Conservation (phyloP, 2,329 filamentous ascomycete species). For the Ceratocystis eucalypticola region DNA sequence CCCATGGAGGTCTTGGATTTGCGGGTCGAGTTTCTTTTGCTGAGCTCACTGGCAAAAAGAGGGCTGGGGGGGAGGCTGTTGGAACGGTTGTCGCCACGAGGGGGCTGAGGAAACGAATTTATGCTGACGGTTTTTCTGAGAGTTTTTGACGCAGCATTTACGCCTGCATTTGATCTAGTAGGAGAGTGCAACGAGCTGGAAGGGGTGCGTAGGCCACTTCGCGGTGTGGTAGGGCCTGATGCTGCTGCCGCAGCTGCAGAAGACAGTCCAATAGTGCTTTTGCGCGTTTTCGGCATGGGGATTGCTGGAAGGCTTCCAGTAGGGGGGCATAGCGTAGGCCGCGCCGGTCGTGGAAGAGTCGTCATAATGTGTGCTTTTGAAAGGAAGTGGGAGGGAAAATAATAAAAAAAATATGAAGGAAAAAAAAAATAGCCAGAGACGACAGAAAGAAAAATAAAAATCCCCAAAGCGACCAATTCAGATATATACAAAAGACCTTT, state of each 20-base stretch:
- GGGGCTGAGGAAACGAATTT: conserved; percentile 83
- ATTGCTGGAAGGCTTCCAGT: conserved; percentile 59
- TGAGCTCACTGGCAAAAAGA: conserved; percentile 39
- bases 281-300: conserved; percentile 58
- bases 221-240: conserved; percentile 37
- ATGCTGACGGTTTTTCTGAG: conserved; percentile 85
- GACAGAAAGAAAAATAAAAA: background rate
- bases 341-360: conserved; percentile 52
- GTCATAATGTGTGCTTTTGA: conserved; percentile 32
- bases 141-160: conserved; percentile 50
- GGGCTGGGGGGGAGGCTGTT: conserved; percentile 51
- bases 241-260: conserved; percentile 29
- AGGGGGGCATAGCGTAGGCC: conserved; percentile 57
- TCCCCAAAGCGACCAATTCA: background rate
- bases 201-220: conserved; percentile 45
- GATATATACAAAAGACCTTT: background rate
- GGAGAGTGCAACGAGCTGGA: conserved; percentile 40
- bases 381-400: background rate
- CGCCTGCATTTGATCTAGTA: conserved; percentile 40
- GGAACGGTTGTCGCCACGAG: conserved; percentile 47
- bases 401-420: background rate
- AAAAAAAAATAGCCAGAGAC: background rate
- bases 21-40: conserved; percentile 29
- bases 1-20: conserved; percentile 45
- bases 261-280: conserved; percentile 40